Evolutionary conservation across 2,329 filamentous ascomycete genomes (phyloP), one percentile per base, ranked within the genome.

Genomic region (Botrytis squamosa): DNA sequence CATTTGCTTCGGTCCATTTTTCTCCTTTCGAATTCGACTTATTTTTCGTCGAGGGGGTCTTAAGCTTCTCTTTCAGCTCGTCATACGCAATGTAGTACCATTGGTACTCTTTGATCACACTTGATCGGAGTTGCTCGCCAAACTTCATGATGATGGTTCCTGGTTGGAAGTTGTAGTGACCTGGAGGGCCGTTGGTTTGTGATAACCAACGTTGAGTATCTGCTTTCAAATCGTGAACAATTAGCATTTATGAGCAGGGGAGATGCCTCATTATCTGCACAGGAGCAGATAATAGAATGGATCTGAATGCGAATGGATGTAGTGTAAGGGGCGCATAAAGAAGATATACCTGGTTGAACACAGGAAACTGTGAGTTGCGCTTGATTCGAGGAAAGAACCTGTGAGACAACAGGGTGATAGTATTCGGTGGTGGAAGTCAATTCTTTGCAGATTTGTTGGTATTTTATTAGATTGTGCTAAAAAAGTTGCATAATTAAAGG

Each of bases 21-120:
- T 87, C 88, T 79, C 85, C 86, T 75, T 83, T 84, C n/a, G 84
- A 83, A 75, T 83, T 84, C n/a, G 84, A 83, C 76, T 84, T 86
- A 59, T 84, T 80, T 64, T 81, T 83, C 75, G 81, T 85, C 60
- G 83, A 86, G 73, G 83, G 82, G 74, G 82, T 90, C 84, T 95
- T 96, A 75, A 99, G 90, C 77, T 94, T 91, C 78, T 88, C 87
- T 85, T 99, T 99, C 68, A 99, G 89, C 77, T 92, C 93, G 82
- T 98, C 95, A 85, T 99, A 99, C 84, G 94, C 92, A 84, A 99
- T 98, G 85, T 99, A 99, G 86, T 97, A 94, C 91, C 95, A 97
- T 83, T 95, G 91, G 85, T 97, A 99, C 85, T 98, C 95, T 86
- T 93, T 94, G 84, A 98, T 97, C 81, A 97, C 89, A 82, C 95